Evolutionary conservation across 306 rosid genomes (phyloP).

Genomic region (Neltuma alba): DNA sequence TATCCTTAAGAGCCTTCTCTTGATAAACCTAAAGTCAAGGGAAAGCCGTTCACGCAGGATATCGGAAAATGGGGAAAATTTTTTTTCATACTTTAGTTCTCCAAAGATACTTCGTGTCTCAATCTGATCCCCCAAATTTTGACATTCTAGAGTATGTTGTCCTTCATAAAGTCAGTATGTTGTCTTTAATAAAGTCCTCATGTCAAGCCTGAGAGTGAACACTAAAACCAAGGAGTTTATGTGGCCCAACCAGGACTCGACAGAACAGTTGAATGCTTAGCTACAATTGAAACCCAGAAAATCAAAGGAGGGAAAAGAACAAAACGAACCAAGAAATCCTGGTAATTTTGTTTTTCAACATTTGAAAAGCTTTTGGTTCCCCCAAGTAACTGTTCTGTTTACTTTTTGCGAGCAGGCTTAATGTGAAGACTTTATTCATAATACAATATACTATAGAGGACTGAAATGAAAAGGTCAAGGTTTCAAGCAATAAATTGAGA

Average conservation of each 20-base stretch:
- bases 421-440: not conserved
- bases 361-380: not conserved
- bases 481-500: not conserved
- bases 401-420: not conserved
- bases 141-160: not conserved
- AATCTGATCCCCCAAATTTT: not conserved
- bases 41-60: conserved; percentile 7
- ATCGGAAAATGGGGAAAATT: too few relatives aligned
- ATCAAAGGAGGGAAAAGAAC: too few relatives aligned
- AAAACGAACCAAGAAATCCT: not conserved
- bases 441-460: not conserved
- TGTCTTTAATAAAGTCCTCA: not conserved
- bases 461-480: not conserved
- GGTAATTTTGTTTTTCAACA: not conserved
- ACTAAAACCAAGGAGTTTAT: not conserved
- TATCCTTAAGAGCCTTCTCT: conserved; percentile 83
- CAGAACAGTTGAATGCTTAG: not conserved
- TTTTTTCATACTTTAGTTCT: too few relatives aligned
- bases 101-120: too few relatives aligned
- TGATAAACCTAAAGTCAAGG: conserved; percentile 67
- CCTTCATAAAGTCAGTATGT: too few relatives aligned
- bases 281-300: too few relatives aligned
- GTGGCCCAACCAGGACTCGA: not conserved
- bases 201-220: not conserved
- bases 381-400: not conserved